A percentile compares a stretch with the other conserved stretches of the same genome.
phyloP scores from a whole-genome alignment of 2,329 filamentous ascomycete genomes.

The Fusarium bulbicola region DNA sequence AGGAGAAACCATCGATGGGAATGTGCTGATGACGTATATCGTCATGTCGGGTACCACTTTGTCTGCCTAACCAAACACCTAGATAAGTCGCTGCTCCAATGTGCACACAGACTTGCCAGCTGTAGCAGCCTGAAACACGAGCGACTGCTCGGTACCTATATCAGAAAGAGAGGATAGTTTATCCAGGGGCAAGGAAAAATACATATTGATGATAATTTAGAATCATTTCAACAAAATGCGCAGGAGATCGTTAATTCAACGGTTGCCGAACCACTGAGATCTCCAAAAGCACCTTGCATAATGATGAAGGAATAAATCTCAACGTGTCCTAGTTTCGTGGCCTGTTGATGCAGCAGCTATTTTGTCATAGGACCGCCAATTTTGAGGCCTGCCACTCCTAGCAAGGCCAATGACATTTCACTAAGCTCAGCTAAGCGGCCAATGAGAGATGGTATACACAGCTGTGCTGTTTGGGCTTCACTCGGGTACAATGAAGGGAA shows the following conservation, averaged over 20 bases:
- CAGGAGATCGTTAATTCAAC: rapidly evolving
- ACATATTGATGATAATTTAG: rapidly evolving
- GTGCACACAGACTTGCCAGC: background rate
- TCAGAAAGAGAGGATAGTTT: rapidly evolving
- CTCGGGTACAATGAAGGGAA: background rate
- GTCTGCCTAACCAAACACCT: background rate
- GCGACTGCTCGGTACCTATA: rapidly evolving
- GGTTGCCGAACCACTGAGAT: rapidly evolving
- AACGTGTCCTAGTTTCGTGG: rapidly evolving
- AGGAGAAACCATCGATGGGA: rapidly evolving
- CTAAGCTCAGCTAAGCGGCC: too few relatives aligned
- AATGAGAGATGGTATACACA: background rate
- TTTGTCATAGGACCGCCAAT: too few relatives aligned
- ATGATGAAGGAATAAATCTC: background rate
- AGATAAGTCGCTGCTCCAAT: rapidly evolving
- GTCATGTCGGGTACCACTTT: background rate
- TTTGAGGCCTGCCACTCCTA: background rate
- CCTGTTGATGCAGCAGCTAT: background rate
- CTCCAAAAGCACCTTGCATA: rapidly evolving
- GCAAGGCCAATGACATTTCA: background rate
- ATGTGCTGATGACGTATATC: background rate
- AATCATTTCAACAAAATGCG: background rate
- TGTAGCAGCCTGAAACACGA: rapidly evolving
- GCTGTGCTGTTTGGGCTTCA: background rate
- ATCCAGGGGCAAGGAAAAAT: rapidly evolving